Conservation (phyloP, 441 rosid species). For the Sinapis alba region DNA sequence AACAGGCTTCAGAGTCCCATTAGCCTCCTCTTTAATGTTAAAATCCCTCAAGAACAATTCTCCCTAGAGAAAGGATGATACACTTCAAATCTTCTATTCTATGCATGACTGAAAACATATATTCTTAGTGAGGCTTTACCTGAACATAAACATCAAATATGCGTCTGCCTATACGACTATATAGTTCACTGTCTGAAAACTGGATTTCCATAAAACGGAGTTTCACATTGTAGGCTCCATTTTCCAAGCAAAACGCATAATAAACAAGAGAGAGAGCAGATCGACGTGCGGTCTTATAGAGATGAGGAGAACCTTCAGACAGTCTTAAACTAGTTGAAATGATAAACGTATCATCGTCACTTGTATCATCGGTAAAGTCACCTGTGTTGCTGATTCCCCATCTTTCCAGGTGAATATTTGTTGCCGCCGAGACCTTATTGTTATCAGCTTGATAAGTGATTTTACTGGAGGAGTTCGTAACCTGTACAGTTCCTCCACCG, state of each 20-base stretch:
- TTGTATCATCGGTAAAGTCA: conserved; percentile 51
- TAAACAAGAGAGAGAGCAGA: conserved; percentile 58
- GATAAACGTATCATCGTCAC: conserved; percentile 10
- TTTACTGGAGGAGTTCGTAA: conserved; percentile 40
- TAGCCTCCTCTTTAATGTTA: conserved; percentile 49
- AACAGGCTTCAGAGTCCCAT: conserved; percentile 40
- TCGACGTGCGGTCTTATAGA: conserved; percentile 49
- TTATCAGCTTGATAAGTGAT: conserved; percentile 60
- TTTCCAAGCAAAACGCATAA: conserved; percentile 54
- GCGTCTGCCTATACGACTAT: conserved; percentile 47
- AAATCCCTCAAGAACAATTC: conserved; percentile 41
- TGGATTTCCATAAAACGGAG: conserved; percentile 65
- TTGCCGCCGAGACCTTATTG: conserved; percentile 41
- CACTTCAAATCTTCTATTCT: neutral
- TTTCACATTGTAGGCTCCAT: conserved; percentile 48
- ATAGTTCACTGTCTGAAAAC: conserved; percentile 41
- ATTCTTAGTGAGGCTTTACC: conserved; percentile 38
- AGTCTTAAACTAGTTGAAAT: conserved; percentile 45
- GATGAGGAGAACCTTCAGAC: conserved; percentile 14
- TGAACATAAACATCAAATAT: conserved; percentile 63
- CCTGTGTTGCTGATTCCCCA: conserved; percentile 79
- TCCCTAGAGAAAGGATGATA: conserved; percentile 41
- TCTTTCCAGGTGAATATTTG: conserved; percentile 33
- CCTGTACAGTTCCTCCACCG: conserved; percentile 50
- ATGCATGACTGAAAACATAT: neutral